Evolutionary conservation across 2,329 filamentous ascomycete species (phyloP).

Genomic region (Cladorrhinum sp.): DNA sequence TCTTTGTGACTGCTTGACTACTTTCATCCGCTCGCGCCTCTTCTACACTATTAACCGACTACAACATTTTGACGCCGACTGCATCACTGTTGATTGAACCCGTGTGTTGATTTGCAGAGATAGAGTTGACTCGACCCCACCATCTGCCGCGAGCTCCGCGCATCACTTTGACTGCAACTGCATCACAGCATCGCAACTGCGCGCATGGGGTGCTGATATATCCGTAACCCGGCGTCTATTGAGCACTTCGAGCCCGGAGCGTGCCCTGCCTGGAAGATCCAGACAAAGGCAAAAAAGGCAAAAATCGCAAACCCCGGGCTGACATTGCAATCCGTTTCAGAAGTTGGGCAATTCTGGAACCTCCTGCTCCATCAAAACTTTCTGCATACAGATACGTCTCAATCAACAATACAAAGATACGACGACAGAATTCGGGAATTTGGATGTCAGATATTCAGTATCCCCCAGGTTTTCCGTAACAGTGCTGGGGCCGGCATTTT

Average conservation of each 20-base stretch:
- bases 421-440: neutral
- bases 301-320: neutral
- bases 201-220: neutral
- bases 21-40: neutral
- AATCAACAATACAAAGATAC: neutral
- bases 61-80: neutral
- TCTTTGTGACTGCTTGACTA: neutral
- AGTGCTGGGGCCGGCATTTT: neutral
- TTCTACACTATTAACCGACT: neutral
- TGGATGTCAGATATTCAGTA: neutral
- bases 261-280: neutral
- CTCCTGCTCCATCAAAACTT: neutral
- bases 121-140: neutral
- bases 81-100: neutral
- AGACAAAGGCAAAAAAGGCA: neutral
- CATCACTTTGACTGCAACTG: neutral
- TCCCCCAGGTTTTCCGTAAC: neutral
- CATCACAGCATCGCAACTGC: neutral
- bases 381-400: neutral
- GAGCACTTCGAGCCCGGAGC: neutral
- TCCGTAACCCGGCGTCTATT: neutral
- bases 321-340: conserved; percentile 3
- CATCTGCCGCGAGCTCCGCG: neutral
- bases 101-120: neutral
- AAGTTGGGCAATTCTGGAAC: neutral